Evolutionary conservation across 805 yeast species (phyloP).

Genomic region (Pichia membranifaciens): DNA sequence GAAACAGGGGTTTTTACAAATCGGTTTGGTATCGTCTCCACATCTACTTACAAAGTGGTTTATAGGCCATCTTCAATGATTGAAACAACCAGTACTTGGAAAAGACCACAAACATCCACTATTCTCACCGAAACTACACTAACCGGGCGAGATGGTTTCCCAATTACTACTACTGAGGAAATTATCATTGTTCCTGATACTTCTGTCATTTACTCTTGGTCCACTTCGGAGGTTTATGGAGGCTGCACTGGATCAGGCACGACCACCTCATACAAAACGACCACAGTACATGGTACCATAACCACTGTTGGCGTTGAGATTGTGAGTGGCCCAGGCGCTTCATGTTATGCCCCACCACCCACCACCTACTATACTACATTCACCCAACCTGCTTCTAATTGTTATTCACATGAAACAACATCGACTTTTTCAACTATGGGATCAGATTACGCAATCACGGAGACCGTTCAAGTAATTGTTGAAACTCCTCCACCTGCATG

Average conservation of each 20-base stretch:
- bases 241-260: background rate
- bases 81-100: no score
- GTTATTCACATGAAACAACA: background rate
- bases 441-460: background rate
- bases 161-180: slow-evolving; percentile 4
- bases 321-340: slow-evolving; percentile 3
- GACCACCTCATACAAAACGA: no score
- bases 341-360: slow-evolving; percentile 7
- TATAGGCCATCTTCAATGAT: no score
- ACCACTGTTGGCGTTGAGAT: background rate
- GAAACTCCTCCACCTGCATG: no score
- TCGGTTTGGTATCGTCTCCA: slow-evolving; percentile 1
- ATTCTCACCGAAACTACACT: background rate
- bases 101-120: no score
- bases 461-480: background rate
- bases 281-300: no score
- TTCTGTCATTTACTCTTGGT: slow-evolving; percentile 4
- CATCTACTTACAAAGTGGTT: background rate
- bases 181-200: slow-evolving; percentile 5
- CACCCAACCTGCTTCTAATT: background rate
- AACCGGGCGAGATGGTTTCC: slow-evolving; percentile 3
- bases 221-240: background rate
- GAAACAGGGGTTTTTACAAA: background rate
- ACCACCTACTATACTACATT: background rate
- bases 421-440: no score